A percentile compares a stretch with the other conserved stretches of the same genome.
Evolutionary conservation across 495 filamentous ascomycete species (phyloP).

Genomic region (Aspergillus nanangensis): DNA sequence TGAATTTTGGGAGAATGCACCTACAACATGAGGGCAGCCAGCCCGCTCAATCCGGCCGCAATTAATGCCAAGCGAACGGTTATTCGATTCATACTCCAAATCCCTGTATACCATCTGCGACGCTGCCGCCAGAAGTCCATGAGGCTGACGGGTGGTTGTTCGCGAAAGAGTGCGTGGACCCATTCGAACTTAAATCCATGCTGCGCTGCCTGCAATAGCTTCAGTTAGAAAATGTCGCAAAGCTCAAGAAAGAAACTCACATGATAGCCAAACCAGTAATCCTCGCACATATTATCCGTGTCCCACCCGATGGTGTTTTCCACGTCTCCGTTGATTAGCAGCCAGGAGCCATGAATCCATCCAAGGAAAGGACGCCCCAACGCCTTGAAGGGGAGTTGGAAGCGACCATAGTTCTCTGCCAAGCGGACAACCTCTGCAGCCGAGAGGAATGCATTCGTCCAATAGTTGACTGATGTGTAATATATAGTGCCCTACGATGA

Average conservation of each 20-base stretch:
- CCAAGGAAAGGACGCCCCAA: slow-evolving; percentile 5
- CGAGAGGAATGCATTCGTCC: slow-evolving; percentile 1
- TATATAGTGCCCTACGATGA: slow-evolving; percentile 10
- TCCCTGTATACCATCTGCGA: slow-evolving; percentile 7
- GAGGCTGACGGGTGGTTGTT: slow-evolving; percentile 3
- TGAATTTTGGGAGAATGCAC: neutral
- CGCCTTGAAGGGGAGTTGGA: slow-evolving; percentile 3
- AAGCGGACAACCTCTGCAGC: slow-evolving; percentile 3
- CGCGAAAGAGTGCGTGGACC: slow-evolving; percentile 7
- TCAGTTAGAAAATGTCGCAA: neutral
- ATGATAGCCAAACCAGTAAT: slow-evolving; percentile 11
- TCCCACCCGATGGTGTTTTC: slow-evolving; percentile 9
- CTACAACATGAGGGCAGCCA: slow-evolving; percentile 1
- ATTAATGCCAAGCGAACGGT: neutral
- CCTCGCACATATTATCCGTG: slow-evolving; percentile 10
- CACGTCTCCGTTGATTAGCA: slow-evolving; percentile 7
- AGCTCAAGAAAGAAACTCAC: slow-evolving; percentile 1
- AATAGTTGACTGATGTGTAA: slow-evolving; percentile 8
- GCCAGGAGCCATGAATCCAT: slow-evolving; percentile 7
- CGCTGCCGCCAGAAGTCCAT: slow-evolving; percentile 4
- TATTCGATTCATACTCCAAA: neutral
- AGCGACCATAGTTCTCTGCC: slow-evolving; percentile 9
- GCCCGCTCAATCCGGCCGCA: neutral
- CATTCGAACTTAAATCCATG: slow-evolving; percentile 10
- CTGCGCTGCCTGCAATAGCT: slow-evolving; percentile 1